Conservation (phyloP, 176 grass and related monocot genomes). For the Elymus sibiricus region DNA sequence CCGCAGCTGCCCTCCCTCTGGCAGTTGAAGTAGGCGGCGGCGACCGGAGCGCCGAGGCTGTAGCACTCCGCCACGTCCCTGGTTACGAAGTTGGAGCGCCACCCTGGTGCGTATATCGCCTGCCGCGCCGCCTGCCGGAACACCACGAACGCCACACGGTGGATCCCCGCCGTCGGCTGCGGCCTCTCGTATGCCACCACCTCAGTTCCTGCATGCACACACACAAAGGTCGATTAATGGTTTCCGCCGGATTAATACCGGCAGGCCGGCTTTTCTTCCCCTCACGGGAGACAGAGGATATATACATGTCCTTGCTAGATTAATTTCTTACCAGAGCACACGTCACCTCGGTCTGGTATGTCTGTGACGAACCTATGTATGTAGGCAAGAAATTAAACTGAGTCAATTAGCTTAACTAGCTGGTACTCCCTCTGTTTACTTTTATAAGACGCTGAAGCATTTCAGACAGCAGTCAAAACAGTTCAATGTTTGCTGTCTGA, state of each 20-base stretch:
- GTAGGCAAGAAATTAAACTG: not conserved
- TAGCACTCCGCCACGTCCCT: slow-evolving; percentile 53
- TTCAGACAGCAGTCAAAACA: too few relatives aligned
- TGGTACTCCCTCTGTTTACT: too few relatives aligned
- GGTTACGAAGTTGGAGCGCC: slow-evolving; percentile 65
- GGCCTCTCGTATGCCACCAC: slow-evolving; percentile 53
- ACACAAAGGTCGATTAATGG: not conserved
- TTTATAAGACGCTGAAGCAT: too few relatives aligned
- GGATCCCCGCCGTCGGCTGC: slow-evolving; percentile 44
- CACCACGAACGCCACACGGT: slow-evolving; percentile 57
- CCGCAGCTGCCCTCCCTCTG: slow-evolving; percentile 69
- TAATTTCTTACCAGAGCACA: slow-evolving; percentile 44
- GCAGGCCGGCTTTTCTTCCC: too few relatives aligned
- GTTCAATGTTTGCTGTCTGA: too few relatives aligned
- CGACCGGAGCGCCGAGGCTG: slow-evolving; percentile 44
- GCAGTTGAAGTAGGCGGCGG: slow-evolving; percentile 62
- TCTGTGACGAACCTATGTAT: slow-evolving; percentile 73
- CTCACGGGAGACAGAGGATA: not conserved
- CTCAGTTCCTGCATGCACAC: slow-evolving; percentile 35
- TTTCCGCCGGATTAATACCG: not conserved
- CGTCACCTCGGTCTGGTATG: slow-evolving; percentile 65
- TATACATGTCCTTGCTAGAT: not conserved
- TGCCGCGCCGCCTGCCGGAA: slow-evolving; percentile 44
- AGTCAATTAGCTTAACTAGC: not conserved
- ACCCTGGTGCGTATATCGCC: slow-evolving; percentile 48